Conservation (phyloP, 768 basidiomycete species). For the Amanita exitialis region DNA sequence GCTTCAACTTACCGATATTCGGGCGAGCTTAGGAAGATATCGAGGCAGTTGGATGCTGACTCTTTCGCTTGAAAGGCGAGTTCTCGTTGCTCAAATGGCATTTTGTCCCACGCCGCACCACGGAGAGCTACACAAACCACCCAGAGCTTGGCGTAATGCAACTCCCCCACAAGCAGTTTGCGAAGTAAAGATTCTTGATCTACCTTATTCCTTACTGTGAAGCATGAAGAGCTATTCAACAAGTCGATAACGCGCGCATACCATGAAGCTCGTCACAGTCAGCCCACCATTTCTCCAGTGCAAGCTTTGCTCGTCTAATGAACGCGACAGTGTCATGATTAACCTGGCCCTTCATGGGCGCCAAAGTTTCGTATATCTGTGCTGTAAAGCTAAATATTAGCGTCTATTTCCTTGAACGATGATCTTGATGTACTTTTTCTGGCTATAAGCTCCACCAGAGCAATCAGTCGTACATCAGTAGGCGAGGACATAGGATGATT, state of each 20-base stretch:
- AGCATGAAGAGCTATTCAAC: conserved; percentile 6
- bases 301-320: conserved; percentile 77
- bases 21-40: conserved; percentile 72
- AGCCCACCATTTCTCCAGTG: conserved; percentile 85
- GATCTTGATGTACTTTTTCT: conserved; percentile 63
- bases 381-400: conserved; percentile 32
- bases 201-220: conserved; percentile 53
- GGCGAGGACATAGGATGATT: conserved; percentile 80
- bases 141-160: conserved; percentile 93
- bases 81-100: conserved; percentile 92
- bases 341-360: conserved; percentile 78
- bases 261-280: conserved; percentile 85
- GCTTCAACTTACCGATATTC: conserved; percentile 56
- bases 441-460: conserved; percentile 81
- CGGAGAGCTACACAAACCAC: conserved; percentile 87
- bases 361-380: conserved; percentile 87
- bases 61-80: conserved; percentile 94
- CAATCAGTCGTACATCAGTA: conserved; percentile 83
- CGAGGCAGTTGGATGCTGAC: conserved; percentile 77
- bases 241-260: conserved; percentile 19
- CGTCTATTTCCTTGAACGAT: neutral
- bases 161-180: conserved; percentile 80
- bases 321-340: conserved; percentile 80
- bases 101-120: conserved; percentile 92
- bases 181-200: conserved; percentile 80